phyloP scores from a whole-genome alignment of 2,329 filamentous ascomycete genomes.

The Helotiales sp. region DNA sequence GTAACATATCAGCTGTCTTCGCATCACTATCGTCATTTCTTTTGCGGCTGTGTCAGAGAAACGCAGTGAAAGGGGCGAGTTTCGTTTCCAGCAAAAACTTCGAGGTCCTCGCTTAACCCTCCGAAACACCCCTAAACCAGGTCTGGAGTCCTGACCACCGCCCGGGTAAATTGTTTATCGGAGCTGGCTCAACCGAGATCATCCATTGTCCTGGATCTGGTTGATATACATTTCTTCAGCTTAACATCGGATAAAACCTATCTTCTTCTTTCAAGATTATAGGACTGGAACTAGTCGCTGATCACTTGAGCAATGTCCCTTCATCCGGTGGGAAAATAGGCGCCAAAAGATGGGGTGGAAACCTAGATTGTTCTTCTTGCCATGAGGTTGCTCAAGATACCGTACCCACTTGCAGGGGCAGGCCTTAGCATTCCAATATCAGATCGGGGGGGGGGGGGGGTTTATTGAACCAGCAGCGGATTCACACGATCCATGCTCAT shows the following conservation, averaged over 20 bases:
- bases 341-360: background rate
- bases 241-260: background rate
- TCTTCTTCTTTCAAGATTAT: background rate
- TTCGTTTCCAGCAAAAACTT: background rate
- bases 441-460: background rate
- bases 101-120: background rate
- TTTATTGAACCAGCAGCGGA: background rate
- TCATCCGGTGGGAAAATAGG: slow-evolving; percentile 1
- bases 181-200: slow-evolving; percentile 5
- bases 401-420: background rate
- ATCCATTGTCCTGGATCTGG: background rate
- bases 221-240: background rate
- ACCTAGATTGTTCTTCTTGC: background rate
- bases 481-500: background rate
- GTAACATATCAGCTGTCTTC: background rate
- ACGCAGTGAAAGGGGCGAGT: slow-evolving; percentile 4
- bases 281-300: background rate
- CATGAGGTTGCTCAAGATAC: background rate
- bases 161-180: slow-evolving; percentile 2
- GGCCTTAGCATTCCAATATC: background rate
- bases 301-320: background rate
- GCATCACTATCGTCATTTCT: background rate
- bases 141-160: background rate
- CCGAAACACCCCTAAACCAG: background rate
- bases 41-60: background rate